Evolutionary conservation across 495 filamentous ascomycete species (phyloP).

Genomic region (Penicillium argentinense): DNA sequence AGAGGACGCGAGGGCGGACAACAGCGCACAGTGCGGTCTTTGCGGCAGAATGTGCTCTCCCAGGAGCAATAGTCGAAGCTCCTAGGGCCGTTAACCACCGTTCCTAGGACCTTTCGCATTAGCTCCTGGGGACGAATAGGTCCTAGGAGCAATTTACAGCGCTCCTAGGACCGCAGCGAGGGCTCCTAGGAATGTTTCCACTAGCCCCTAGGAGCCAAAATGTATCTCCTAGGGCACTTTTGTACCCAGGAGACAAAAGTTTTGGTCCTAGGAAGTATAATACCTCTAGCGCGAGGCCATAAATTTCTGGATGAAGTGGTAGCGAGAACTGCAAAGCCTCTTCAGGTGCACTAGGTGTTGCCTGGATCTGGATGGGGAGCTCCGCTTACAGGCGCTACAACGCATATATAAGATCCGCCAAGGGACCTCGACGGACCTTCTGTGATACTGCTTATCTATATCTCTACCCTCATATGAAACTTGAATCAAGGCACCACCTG

Average conservation of each 20-base stretch:
- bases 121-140: conserved; percentile 1
- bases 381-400: too few species aligned
- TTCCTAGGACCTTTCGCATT: conserved; percentile 2
- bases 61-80: conserved; percentile 5
- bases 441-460: not conserved
- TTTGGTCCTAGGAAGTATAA: too few species aligned
- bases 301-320: too few species aligned
- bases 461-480: not conserved
- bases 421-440: not conserved
- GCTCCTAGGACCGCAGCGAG: conserved; percentile 3
- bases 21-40: not conserved
- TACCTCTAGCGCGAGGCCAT: too few species aligned
- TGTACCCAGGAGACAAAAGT: conserved; percentile 2
- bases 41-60: not conserved
- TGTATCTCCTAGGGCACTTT: conserved; percentile 4
- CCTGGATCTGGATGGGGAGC: too few species aligned
- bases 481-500: not conserved
- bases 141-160: not conserved
- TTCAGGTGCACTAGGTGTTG: too few species aligned
- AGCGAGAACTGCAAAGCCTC: too few species aligned
- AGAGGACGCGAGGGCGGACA: not conserved
- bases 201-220: conserved; percentile 6
- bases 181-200: conserved; percentile 5
- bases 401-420: not conserved
- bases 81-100: conserved; percentile 4